Conservation (phyloP, 1,284 basidiomycete species). For the Coniophora puteana region DNA sequence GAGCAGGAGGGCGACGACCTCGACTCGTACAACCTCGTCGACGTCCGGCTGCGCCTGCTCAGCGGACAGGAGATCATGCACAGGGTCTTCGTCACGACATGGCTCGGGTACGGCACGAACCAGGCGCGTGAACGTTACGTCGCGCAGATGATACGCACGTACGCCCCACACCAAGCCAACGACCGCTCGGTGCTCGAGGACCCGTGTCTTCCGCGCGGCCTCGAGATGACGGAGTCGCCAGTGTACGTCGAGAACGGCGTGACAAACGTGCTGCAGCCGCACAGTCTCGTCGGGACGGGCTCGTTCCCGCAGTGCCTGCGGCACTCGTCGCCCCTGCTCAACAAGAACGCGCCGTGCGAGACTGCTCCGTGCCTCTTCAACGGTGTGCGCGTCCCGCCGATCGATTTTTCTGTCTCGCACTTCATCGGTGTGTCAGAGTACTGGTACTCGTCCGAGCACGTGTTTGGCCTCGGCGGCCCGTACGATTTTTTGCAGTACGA, state of each 20-base stretch:
- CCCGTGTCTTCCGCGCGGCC: slow-evolving; percentile 85
- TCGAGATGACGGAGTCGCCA: slow-evolving; percentile 55
- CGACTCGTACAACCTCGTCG: slow-evolving; percentile 60
- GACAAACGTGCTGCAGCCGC: slow-evolving; percentile 44
- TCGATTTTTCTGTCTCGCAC: slow-evolving; percentile 87
- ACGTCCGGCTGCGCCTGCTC: slow-evolving; percentile 80
- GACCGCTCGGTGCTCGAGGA: slow-evolving; percentile 58
- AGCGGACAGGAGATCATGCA: slow-evolving; percentile 87
- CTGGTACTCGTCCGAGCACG: slow-evolving; percentile 98
- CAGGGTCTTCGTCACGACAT: slow-evolving; percentile 96
- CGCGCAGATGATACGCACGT: slow-evolving; percentile 56
- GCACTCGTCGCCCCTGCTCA: slow-evolving; percentile 75
- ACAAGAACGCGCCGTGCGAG: slow-evolving; percentile 82
- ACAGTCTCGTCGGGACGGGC: slow-evolving; percentile 82
- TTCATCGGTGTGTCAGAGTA: slow-evolving; percentile 99
- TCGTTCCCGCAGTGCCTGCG: slow-evolving; percentile 85
- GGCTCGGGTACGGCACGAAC: slow-evolving; percentile 98
- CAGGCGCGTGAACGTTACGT: slow-evolving; percentile 92
- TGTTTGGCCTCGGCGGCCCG: slow-evolving; percentile 90
- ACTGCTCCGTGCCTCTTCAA: slow-evolving; percentile 93
- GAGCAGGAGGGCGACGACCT: slow-evolving; percentile 45
- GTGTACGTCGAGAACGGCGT: slow-evolving; percentile 38
- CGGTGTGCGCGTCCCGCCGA: slow-evolving; percentile 90
- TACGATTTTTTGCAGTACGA: slow-evolving; percentile 98
- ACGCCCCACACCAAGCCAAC: slow-evolving; percentile 35